These are phyloP conservation scores for Dictyostelium citrinum DNA, from an alignment of 78 protist genomes.

Conservation along the genomic window DNA sequence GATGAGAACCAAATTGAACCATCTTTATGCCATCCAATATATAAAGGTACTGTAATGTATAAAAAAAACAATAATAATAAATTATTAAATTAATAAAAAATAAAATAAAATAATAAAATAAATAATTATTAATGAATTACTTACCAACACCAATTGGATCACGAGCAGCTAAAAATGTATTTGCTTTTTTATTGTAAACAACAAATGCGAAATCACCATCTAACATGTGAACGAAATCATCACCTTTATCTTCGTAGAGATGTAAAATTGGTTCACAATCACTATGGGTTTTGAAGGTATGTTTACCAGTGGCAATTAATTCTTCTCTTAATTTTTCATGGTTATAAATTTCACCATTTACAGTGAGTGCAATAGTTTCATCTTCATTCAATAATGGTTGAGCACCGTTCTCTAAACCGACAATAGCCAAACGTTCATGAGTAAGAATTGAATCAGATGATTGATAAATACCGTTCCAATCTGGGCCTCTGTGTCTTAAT, in stretches of 20 bases:
- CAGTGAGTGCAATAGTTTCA: constrained; percentile 69
- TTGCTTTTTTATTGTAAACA: constrained; percentile 59
- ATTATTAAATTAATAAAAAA: no score
- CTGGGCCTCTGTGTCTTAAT: constrained; percentile 93
- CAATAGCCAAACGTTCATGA: constrained; percentile 91
- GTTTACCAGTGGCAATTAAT: constrained; percentile 34
- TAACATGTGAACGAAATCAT: constrained; percentile 56
- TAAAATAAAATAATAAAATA: neutral
- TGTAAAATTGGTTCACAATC: constrained; percentile 93
- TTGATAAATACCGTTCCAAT: constrained; percentile 86
- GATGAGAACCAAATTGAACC: constrained; percentile 88
- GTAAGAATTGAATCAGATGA: constrained; percentile 59
- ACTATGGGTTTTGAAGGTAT: constrained; percentile 75
- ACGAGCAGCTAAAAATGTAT: constrained; percentile 85
- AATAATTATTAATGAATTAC: neutral
- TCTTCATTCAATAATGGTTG: constrained; percentile 86
- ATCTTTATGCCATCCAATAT: constrained; percentile 84
- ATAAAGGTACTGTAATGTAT: constrained; percentile 85
- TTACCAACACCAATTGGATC: constrained; percentile 93
- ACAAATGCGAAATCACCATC: constrained; percentile 92
- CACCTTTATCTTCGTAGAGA: constrained; percentile 79
- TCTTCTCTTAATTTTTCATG: constrained; percentile 65
- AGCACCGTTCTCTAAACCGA: constrained; percentile 86
- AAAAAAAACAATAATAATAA: no score
- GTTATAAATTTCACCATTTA: constrained; percentile 96